Evolutionary conservation across 75 land plant species (phyloP), one percentile per base, ranked within the genome.

Genomic region (Pinus albicaulis): DNA sequence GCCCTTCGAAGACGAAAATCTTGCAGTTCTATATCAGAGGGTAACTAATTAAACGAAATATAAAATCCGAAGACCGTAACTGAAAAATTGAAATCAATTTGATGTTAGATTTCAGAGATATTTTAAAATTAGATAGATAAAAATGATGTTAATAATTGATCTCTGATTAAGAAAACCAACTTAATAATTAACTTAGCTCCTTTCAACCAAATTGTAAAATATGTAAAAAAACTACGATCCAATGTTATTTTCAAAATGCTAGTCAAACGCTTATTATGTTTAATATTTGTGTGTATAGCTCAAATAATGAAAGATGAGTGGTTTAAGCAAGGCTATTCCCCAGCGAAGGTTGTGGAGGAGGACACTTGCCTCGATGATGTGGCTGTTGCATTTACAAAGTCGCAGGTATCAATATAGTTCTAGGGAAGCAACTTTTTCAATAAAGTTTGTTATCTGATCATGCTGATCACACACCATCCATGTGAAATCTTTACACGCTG

Each of bases 1-100:
- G 19, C 96, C 96, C 22, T 93, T 93, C 74, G 96, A 91, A 26
- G 96, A 92, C 56, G 73, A 80, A 73, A 92, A 92, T 74, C 75
- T 90, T 31, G 88, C 76, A 12, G 86, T 85, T 12, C 90, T 92
- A 7, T 92, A 92, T 81, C 89, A 89, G 77, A 92, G 88, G 89
- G 95, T 92, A 59, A 20, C 23, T 4, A 20, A 5, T 8, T 19
- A 59, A 59, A 20, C 22, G 12, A n/a, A 60, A 16, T 17, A 61
- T 0, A 61, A 61, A n/a, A n/a, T n/a, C 12, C 98, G 5, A 77
- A 52, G 38, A 93, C 92, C 17, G 60, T 59, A 59, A n/a, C 20
- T n/a, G 19, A 59, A 59, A 15, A 19, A 59, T 20, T n/a, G n/a
- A n/a, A n/a, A n/a, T n/a, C n/a, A n/a, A n/a, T n/a, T n/a, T n/a